Evolutionary conservation across 768 basidiomycete species (phyloP), one percentile per base, ranked within the genome.

Genomic region (Lentinula sp.): DNA sequence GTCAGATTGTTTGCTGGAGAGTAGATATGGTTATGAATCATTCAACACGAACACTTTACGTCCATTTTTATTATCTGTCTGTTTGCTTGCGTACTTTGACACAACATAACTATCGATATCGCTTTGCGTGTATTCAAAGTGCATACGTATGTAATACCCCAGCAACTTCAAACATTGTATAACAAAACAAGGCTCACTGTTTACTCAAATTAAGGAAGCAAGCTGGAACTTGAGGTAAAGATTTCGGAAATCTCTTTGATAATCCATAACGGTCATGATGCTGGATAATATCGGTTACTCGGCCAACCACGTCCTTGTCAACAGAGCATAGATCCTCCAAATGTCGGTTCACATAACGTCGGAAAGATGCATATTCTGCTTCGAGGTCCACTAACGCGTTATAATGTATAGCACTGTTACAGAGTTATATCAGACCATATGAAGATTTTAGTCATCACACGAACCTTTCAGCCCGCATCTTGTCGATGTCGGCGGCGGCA

Each of bases 1-100:
- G 78, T 97, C 21, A 84, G 95, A 15, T 69, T 97, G 60, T 95
- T 97, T 71, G 90, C 91, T 31, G 92, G 95, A 64, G 94, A 95
- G 76, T 96, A 84, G 28, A 60, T n/a, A 4, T 50, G 49, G 9
- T 2, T 16, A 15, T 23, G 28, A 23, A 28, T 46, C 45, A 18
- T 16, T 13, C n/a, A 23, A 18, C 45, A n/a, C 45, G 45, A 18
- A 46, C 45, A 18, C 15, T 46, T 23, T 23, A 16, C 15, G n/a
- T 16, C 28, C 28, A 11, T n/a, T 42, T n/a, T n/a, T 11, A 16
- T 42, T 10, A 23, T 23, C 23, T 16, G 16, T 16, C 16, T 46
- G 15, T 46, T 7, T n/a, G 21, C 45, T 46, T 46, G 37, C 37
- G 37, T 39, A 39, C 37, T 39, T 39, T 39, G 2, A 39, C 37